Evolutionary conservation across 2,329 filamentous ascomycete species (phyloP).

Genomic region (Diplodia scrobiculata): DNA sequence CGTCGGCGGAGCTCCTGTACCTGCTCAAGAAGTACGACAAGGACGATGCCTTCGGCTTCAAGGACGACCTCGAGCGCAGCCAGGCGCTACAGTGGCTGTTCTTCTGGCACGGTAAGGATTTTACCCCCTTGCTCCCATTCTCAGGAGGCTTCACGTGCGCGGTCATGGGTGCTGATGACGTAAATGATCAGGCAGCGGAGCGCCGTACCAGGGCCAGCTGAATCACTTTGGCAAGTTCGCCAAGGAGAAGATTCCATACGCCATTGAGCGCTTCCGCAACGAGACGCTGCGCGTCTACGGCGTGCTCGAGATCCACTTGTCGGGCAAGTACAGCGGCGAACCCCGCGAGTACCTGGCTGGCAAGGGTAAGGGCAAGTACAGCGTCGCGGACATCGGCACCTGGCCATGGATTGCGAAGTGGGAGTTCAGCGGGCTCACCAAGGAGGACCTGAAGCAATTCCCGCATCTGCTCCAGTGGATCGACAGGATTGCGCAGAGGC

Average conservation of each 20-base stretch:
- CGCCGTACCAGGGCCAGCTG: constrained; percentile 48
- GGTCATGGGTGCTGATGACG: background rate
- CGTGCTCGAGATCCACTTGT: constrained; percentile 59
- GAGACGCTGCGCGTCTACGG: constrained; percentile 57
- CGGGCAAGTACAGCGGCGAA: constrained; percentile 55
- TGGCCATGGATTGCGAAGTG: constrained; percentile 56
- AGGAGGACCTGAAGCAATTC: constrained; percentile 55
- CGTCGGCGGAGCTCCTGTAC: constrained; percentile 57
- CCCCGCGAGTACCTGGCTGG: constrained; percentile 57
- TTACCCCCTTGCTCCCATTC: constrained; percentile 12
- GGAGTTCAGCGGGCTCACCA: constrained; percentile 48
- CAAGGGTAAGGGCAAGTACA: constrained; percentile 58
- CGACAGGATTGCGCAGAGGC: constrained; percentile 53
- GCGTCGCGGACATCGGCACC: constrained; percentile 56
- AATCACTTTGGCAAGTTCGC: constrained; percentile 53
- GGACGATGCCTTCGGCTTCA: constrained; percentile 56
- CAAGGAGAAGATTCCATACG: constrained; percentile 31
- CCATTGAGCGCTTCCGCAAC: constrained; percentile 51
- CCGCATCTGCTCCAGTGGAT: constrained; percentile 58
- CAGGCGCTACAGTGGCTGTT: constrained; percentile 58
- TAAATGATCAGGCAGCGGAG: constrained; percentile 36
- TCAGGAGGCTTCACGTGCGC: background rate
- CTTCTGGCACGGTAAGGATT: constrained; percentile 54
- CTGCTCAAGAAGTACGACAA: constrained; percentile 55
- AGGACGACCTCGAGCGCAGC: constrained; percentile 54